These are phyloP conservation scores for Podospora tetraspora DNA, from an alignment of 495 filamentous ascomycete species.

Conservation along the genomic window DNA sequence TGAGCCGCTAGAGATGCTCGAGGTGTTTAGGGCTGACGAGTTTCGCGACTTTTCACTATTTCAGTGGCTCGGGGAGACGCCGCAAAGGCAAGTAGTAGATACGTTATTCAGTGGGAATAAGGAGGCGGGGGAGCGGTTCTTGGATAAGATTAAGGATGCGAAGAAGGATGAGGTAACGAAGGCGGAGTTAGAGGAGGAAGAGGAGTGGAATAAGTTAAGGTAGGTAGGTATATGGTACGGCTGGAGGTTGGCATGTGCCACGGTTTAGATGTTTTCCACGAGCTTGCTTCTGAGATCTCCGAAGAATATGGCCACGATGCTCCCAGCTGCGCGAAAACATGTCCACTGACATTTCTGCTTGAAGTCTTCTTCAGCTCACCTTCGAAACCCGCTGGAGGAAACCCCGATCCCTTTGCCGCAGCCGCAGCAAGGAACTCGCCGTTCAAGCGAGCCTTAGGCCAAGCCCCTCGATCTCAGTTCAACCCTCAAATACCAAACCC, in stretches of 20 bases:
- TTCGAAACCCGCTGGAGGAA: conserved; percentile 12
- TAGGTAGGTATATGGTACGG: too few relatives aligned
- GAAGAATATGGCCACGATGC: too few relatives aligned
- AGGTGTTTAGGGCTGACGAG: conserved; percentile 53
- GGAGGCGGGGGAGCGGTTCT: conserved; percentile 50
- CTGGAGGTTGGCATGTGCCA: too few relatives aligned
- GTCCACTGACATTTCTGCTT: not conserved
- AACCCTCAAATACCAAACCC: conserved; percentile 29
- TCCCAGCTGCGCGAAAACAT: not conserved
- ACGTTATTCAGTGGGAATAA: conserved; percentile 53
- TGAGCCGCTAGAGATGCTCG: conserved; percentile 55
- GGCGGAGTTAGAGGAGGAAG: conserved; percentile 5
- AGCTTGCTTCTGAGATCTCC: too few relatives aligned
- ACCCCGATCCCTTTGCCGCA: conserved; percentile 32
- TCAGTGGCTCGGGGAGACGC: conserved; percentile 66
- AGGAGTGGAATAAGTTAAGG: not conserved
- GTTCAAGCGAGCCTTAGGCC: conserved; percentile 31
- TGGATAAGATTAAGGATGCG: conserved; percentile 49
- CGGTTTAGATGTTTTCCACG: too few relatives aligned
- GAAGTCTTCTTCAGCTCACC: conserved; percentile 30
- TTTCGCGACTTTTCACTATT: conserved; percentile 61
- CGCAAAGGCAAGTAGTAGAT: conserved; percentile 55
- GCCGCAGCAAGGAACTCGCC: conserved; percentile 18
- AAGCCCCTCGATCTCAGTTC: conserved; percentile 38
- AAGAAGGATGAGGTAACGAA: conserved; percentile 42